Percentiles rank a stretch among this genome's conserved stretches.
Evolutionary conservation across 164 flowering plant genomes (phyloP).

Genomic region (Umbellularia californica): DNA sequence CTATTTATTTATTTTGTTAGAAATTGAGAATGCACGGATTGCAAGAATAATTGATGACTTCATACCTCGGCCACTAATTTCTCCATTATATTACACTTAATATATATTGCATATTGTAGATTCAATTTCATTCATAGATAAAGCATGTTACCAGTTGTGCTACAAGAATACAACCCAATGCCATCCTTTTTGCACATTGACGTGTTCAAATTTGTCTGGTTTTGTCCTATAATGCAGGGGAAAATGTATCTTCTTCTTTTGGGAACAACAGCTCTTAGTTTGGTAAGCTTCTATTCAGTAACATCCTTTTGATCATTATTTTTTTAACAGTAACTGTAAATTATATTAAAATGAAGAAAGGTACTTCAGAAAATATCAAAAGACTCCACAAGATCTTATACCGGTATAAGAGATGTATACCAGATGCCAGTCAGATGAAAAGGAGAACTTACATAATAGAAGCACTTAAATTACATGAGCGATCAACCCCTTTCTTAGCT

Average conservation of each 20-base stretch:
- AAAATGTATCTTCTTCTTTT: constrained; percentile 97
- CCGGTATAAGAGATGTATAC: no score
- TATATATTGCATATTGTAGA: no score
- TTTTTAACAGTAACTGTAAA: no score
- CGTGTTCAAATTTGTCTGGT: background rate
- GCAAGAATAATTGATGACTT: background rate
- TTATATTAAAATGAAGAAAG: no score
- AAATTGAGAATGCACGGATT: background rate
- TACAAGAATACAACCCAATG: background rate
- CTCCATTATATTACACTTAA: background rate
- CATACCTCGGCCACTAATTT: background rate
- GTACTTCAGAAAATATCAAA: no score
- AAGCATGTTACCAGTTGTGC: no score
- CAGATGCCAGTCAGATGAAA: no score
- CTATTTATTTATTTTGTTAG: background rate
- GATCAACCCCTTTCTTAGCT: no score
- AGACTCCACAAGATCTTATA: no score
- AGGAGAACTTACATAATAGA: no score
- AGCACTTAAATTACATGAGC: no score
- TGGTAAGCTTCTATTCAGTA: constrained; percentile 44
- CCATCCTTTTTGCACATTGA: background rate
- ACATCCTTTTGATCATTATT: background rate
- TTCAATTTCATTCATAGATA: no score
- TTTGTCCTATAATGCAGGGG: constrained; percentile 44
- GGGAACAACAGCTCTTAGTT: constrained; percentile 95